Evolutionary conservation across 306 rosid genomes (phyloP).

Genomic region (Hippophae gyantsensis): DNA sequence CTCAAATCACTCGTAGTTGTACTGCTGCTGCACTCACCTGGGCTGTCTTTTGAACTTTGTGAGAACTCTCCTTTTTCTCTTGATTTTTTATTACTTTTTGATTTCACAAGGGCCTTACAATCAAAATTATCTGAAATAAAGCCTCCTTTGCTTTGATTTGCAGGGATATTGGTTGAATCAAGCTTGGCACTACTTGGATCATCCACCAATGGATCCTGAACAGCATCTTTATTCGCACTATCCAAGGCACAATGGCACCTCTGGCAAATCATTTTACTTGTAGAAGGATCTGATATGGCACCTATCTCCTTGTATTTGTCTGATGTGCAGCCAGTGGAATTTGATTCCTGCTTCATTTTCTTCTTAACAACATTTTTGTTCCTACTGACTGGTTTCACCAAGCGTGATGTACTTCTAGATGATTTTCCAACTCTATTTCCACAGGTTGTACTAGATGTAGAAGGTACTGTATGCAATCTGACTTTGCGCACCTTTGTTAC

Average conservation of each 20-base stretch:
- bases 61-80: constrained; percentile 78
- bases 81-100: constrained; percentile 41
- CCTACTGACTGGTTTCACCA: constrained; percentile 56
- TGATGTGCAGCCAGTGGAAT: constrained; percentile 35
- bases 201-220: constrained; percentile 23
- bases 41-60: constrained; percentile 91
- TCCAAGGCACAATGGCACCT: constrained; percentile 66
- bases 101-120: constrained; percentile 25
- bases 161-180: constrained; percentile 23
- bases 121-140: constrained; percentile 24
- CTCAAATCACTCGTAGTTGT: constrained; percentile 93
- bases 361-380: constrained; percentile 59
- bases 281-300: constrained; percentile 31
- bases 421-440: constrained; percentile 47
- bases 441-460: constrained; percentile 41
- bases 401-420: constrained; percentile 42
- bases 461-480: constrained; percentile 48
- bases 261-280: constrained; percentile 57
- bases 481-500: constrained; percentile 45
- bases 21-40: constrained; percentile 87
- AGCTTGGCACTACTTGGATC: constrained; percentile 27
- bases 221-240: constrained; percentile 31
- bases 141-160: constrained; percentile 34
- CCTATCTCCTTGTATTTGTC: constrained; percentile 32
- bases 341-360: constrained; percentile 50